Conservation (phyloP, 768 basidiomycete genomes). For the Podaxis sp. region DNA sequence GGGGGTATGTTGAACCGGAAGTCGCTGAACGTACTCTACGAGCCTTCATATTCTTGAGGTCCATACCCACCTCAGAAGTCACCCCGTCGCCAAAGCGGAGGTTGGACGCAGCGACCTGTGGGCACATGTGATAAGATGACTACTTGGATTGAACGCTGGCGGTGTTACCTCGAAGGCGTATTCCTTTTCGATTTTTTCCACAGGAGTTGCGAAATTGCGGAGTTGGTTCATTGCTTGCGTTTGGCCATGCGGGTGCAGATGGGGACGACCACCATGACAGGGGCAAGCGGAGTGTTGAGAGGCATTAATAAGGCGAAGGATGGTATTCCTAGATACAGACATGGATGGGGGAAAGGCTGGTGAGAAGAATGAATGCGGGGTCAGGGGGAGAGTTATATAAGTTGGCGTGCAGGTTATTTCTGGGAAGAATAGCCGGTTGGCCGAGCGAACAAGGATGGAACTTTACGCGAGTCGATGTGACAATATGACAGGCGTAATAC, state of each 20-base stretch:
- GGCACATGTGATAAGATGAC: not conserved
- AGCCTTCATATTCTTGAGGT: conserved; percentile 90
- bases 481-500: too few species aligned
- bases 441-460: conserved; percentile 34
- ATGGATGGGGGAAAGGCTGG: conserved; percentile 24
- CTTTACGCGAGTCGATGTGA: conserved; percentile 19
- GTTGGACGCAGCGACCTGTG: conserved; percentile 80
- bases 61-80: conserved; percentile 88
- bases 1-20: not conserved
- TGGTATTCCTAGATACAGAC: conserved; percentile 55
- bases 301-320: conserved; percentile 71
- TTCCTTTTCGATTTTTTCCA: conserved; percentile 70
- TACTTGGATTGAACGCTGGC: not conserved
- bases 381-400: not conserved
- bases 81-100: conserved; percentile 88
- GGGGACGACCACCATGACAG: conserved; percentile 64
- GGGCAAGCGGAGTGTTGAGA: conserved; percentile 74
- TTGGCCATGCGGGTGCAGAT: conserved; percentile 37
- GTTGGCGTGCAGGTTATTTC: not conserved
- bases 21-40: conserved; percentile 53
- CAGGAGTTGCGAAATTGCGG: conserved; percentile 74
- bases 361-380: not conserved
- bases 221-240: conserved; percentile 54
- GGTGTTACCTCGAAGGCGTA: conserved; percentile 81
- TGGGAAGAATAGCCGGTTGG: not conserved